Conservation (phyloP, 441 rosid genomes). For the Isatis lusitanica region DNA sequence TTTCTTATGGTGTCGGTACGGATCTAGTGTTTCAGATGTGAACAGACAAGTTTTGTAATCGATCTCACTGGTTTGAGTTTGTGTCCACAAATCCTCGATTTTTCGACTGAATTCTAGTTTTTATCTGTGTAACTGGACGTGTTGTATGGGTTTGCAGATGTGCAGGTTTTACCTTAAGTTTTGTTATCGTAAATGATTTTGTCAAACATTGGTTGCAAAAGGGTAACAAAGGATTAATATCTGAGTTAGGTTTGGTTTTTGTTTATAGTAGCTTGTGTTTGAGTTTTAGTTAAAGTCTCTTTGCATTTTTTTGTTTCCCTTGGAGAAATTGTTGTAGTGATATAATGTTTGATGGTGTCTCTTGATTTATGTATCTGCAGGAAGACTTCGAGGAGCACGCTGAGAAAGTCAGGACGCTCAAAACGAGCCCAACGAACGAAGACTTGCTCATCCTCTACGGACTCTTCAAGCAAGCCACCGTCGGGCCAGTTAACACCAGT, state of each 20-base stretch:
- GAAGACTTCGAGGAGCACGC: conserved; percentile 89
- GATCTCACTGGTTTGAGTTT: neutral
- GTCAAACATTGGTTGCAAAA: neutral
- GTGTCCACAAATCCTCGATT: neutral
- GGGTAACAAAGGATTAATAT: neutral
- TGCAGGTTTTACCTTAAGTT: too few species aligned
- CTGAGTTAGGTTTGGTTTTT: neutral
- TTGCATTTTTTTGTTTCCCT: neutral
- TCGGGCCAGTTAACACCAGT: conserved; percentile 82
- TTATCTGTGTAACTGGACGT: neutral
- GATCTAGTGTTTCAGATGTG: conserved; percentile 6
- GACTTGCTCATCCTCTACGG: conserved; percentile 85
- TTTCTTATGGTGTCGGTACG: neutral
- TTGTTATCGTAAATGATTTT: neutral
- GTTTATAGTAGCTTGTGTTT: neutral
- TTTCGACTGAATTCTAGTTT: neutral
- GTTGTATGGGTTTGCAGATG: too few species aligned
- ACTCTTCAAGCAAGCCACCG: conserved; percentile 81
- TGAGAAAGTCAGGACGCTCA: conserved; percentile 43
- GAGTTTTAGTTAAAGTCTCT: neutral
- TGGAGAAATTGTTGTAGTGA: neutral
- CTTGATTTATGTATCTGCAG: conserved; percentile 35
- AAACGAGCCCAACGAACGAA: conserved; percentile 52
- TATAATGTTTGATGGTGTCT: neutral
- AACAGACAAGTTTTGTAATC: neutral